A percentile compares a stretch with the other conserved stretches of the same genome.
Conservation (phyloP, 1,139 yeast species). For the Zygosaccharomyces pseudobailii region DNA sequence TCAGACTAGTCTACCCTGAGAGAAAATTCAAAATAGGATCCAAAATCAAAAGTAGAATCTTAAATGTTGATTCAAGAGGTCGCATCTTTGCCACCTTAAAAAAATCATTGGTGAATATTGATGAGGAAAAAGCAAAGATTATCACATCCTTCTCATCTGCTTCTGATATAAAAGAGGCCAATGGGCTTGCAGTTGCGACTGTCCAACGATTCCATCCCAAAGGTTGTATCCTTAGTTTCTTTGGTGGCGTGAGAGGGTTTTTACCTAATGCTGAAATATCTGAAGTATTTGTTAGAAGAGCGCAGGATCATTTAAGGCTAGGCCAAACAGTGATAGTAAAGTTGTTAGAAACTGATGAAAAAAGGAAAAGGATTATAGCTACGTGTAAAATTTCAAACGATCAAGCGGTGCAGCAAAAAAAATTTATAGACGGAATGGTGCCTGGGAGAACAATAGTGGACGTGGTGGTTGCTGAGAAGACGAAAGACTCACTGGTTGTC, state of each 20-base stretch:
- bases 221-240: constrained; percentile 83
- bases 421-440: constrained; percentile 44
- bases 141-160: constrained; percentile 47
- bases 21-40: constrained; percentile 82
- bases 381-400: constrained; percentile 67
- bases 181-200: constrained; percentile 67
- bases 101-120: constrained; percentile 70
- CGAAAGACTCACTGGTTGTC: constrained; percentile 65
- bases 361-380: constrained; percentile 55
- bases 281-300: constrained; percentile 75
- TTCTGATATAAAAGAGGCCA: constrained; percentile 36
- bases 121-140: constrained; percentile 49
- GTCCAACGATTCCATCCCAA: constrained; percentile 65
- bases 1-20: constrained; percentile 82
- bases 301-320: constrained; percentile 69
- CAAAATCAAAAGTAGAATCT: constrained; percentile 67
- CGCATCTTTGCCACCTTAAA: constrained; percentile 66
- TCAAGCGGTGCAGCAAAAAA: constrained; percentile 46
- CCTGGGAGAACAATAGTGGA: constrained; percentile 61
- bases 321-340: constrained; percentile 84
- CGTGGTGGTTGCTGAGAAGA: constrained; percentile 68
- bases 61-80: constrained; percentile 40
- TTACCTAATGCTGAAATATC: constrained; percentile 85
- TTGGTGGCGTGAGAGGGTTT: constrained; percentile 72
- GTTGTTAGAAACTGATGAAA: constrained; percentile 53